phyloP scores from a whole-genome alignment of 257 asterid species.

The Solanum chiquidenum region DNA sequence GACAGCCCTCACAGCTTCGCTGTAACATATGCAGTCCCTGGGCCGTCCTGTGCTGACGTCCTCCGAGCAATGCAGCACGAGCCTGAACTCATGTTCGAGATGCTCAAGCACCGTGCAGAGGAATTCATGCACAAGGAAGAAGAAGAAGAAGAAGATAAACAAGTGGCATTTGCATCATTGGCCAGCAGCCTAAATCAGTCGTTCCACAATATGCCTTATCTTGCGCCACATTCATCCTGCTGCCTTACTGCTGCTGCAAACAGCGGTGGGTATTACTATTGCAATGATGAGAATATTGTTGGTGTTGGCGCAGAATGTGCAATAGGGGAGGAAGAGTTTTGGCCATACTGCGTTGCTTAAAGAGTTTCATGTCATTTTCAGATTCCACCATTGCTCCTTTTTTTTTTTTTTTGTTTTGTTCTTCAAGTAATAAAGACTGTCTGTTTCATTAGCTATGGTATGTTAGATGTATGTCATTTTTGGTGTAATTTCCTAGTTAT shows the following conservation, averaged over 20 bases:
- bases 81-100: conserved; percentile 88
- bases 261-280: conserved; percentile 32
- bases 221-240: conserved; percentile 37
- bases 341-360: conserved; percentile 79
- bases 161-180: conserved; percentile 3
- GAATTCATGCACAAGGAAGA: conserved; percentile 26
- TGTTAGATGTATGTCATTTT: background rate
- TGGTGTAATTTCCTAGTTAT: background rate
- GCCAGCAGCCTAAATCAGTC: conserved; percentile 49
- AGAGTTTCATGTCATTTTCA: conserved; percentile 3
- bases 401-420: background rate
- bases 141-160: background rate
- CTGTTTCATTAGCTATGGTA: background rate
- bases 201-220: conserved; percentile 86
- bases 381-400: background rate
- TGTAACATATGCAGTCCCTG: conserved; percentile 68
- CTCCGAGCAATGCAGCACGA: conserved; percentile 87
- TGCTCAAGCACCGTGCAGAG: conserved; percentile 75
- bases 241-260: conserved; percentile 35
- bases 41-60: conserved; percentile 66
- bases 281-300: conserved; percentile 40
- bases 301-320: conserved; percentile 34
- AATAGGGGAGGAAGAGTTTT: conserved; percentile 69
- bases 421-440: background rate
- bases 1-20: conserved; percentile 85